Evolutionary conservation across 106 monocot genomes (phyloP), one percentile per base, ranked within the genome.

Genomic region (Chionographis japonica): DNA sequence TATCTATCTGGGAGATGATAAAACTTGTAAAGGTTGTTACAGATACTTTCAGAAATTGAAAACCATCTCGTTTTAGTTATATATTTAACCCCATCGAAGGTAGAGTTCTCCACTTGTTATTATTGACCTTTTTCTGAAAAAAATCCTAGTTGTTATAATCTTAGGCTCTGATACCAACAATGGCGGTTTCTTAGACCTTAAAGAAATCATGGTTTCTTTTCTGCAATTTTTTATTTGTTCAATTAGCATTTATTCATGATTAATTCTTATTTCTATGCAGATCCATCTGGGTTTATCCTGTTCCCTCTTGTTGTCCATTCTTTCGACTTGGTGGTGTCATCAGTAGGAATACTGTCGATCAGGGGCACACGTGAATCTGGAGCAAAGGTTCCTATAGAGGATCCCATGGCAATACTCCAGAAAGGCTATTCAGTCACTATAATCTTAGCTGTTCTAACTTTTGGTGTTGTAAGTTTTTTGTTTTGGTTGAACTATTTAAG

Each of bases 241-340:
- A 54, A 12, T 66, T 59, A 50, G 2, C n/a, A 52, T 53, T 57
- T 60, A 43, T 56, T 55, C 14, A 19, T 3, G 1, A 40, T 55
- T 15, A 58, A 41, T 54, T 40, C 27, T 39, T 39, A 58, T n/a
- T 14, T 52, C 35, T 56, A 62, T 83, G 62, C 97, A 97, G 97
- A 97, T 92, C 97, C 97, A 50, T 80, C 97, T 62, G 92, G 92
- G 18, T 97, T 97, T 77, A 92, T 97, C 52, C 68, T 97, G 54
- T 97, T 97, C 75, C 97, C 97, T 60, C 84, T 98, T 76, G 97
- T 98, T 54, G 84, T 98, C 19, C 97, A 98, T 77, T 92, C 97
- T 56, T 98, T 98, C 76, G 97, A 98, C 71, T 81, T 98, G 27
- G 87, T 98, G 68, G 89, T 93, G 53, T 98, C 97, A 72, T 92